Base-by-base conservation (phyloP, 306 rosid species). In the Malus sieversii region DNA sequence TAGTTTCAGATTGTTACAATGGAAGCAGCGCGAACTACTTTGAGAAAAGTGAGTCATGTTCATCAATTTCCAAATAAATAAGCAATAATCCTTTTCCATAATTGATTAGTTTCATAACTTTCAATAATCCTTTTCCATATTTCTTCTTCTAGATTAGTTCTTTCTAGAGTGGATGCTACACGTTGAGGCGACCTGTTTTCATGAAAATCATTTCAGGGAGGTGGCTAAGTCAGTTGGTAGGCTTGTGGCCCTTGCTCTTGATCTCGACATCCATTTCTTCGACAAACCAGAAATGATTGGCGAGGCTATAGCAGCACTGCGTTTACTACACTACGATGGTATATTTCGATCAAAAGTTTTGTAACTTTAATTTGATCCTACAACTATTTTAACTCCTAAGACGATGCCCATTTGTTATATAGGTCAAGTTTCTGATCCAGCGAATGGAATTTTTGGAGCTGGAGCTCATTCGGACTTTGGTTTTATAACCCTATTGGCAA, bases 401-500 rank as follows among this genome's bases (percentile, higher is more conserved):
- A 33, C 8, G 20, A 1, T 57, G 10, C 12, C 25, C 46, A 27
- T 74, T 71, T 83, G 68, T 33, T 55, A 18, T 72, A 60, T 81
- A 95, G 97, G 88, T 61, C 83, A 81, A 80, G 48, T 75, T n/a
- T 95, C 97, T 6, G 90, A 95, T 82, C 98, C 97, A 4, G 73
- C 78, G 0, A 81, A 86, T 75, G 98, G 97, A 67, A 74, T 92
- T 79, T 92, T 78, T 52, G 98, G 98, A 75, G 97, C 93, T 66
- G 97, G 97, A 66, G 98, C 98, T 76, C 98, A 95, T 70, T 86
- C 98, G 1, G 97, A 95, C 79, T 95, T 0, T 62, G 97, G 98
- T 75, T 81, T 88, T 59, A 76, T 91, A 59, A 93, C 93, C 19
- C 90, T 93, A 14, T 85, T 93, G 80, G 91, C 93, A 33, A 90